Conservation (phyloP, 2,329 filamentous ascomycete species). For the Trichocomaceae sp. region DNA sequence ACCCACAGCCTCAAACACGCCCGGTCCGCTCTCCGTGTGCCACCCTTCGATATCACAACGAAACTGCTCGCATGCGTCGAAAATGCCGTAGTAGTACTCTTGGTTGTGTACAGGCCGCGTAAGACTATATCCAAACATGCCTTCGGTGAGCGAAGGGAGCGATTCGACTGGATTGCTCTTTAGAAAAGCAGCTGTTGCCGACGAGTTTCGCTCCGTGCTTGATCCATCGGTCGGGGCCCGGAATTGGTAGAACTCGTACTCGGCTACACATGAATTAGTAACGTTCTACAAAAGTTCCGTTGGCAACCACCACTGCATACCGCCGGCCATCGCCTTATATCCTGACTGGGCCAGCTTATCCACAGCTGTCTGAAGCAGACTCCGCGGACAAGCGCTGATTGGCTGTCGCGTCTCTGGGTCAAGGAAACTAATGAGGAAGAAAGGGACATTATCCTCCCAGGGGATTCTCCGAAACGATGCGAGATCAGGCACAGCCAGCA, state of each 20-base stretch:
- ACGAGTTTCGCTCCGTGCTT: conserved; percentile 52
- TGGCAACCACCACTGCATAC: conserved; percentile 44
- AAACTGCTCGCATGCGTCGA: conserved; percentile 71
- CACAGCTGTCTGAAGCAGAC: conserved; percentile 62
- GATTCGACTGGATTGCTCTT: conserved; percentile 63
- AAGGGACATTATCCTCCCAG: conserved; percentile 81
- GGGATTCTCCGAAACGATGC: conserved; percentile 74
- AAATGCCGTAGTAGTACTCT: conserved; percentile 86
- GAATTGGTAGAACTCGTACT: conserved; percentile 95
- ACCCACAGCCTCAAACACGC: conserved; percentile 82
- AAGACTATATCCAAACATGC: conserved; percentile 93
- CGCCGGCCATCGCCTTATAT: conserved; percentile 83
- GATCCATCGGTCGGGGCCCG: conserved; percentile 52
- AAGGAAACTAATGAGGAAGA: conserved; percentile 76
- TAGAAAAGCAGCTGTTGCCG: conserved; percentile 68
- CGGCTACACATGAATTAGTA: conserved; percentile 52
- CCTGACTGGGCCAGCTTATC: conserved; percentile 61
- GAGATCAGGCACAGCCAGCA: conserved; percentile 76
- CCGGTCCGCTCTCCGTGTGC: conserved; percentile 91
- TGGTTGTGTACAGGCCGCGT: conserved; percentile 83
- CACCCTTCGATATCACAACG: conserved; percentile 81
- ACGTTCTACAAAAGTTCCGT: too few species aligned
- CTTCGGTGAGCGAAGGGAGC: conserved; percentile 77
- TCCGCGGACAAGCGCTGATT: conserved; percentile 71
- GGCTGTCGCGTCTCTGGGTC: conserved; percentile 70